Evolutionary conservation across 257 asterid species (phyloP).

Genomic region (Solanum verrucosum): DNA sequence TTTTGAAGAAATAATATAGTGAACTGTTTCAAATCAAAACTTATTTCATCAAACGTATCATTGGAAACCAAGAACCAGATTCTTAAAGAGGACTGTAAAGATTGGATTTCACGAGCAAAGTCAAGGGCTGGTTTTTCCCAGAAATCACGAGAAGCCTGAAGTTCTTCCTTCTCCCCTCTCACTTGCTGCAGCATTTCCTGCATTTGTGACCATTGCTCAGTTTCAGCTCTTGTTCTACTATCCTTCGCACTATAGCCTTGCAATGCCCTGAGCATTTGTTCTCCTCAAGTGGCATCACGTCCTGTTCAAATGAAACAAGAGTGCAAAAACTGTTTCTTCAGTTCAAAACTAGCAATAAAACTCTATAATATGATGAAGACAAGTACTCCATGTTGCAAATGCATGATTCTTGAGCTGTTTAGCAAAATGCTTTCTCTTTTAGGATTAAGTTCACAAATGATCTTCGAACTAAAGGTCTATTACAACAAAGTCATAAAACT

Average conservation of each 20-base stretch:
- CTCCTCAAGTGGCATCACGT: slow-evolving; percentile 21
- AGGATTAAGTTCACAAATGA: background rate
- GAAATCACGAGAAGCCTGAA: slow-evolving; percentile 53
- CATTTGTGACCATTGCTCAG: slow-evolving; percentile 95
- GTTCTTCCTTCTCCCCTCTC: slow-evolving; percentile 66
- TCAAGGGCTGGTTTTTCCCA: slow-evolving; percentile 63
- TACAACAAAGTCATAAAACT: background rate
- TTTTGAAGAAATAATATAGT: background rate
- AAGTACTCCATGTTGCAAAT: background rate
- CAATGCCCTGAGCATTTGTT: slow-evolving; percentile 46
- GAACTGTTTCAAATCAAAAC: background rate
- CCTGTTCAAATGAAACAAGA: slow-evolving; percentile 26
- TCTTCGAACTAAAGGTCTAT: background rate
- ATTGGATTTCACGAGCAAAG: slow-evolving; percentile 34
- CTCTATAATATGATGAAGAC: background rate
- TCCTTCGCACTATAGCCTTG: slow-evolving; percentile 45
- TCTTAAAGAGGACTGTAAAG: slow-evolving; percentile 50
- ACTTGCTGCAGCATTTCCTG: slow-evolving; percentile 53
- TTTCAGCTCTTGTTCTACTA: slow-evolving; percentile 82
- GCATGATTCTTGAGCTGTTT: background rate
- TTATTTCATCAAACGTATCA: background rate
- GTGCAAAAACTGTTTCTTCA: background rate
- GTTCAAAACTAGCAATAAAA: background rate
- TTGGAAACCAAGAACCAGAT: background rate
- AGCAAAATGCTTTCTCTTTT: background rate